Base-by-base conservation (phyloP, 805 yeast species). In the Saccharomycopsis microspora region DNA sequence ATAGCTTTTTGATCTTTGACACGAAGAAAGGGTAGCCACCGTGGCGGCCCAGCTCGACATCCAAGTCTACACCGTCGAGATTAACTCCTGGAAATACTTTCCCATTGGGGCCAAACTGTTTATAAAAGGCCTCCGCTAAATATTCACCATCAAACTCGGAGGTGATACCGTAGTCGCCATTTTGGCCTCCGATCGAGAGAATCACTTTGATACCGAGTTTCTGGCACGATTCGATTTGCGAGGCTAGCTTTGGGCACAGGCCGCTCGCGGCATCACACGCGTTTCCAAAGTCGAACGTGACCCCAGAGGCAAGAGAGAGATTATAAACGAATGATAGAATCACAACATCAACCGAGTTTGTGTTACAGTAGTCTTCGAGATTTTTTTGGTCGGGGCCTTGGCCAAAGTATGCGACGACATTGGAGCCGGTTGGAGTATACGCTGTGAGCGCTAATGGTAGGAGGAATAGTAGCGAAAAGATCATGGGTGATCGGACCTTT, bases 61-160 rank as follows among this genome's bases (percentile, higher is more conserved):
- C 97, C 53, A 89, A 80, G 63, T 89, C 97, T 60, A 88, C 87
- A 19, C 97, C 97, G 64, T 90, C 97, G 40, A 89, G 70, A 28
- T 80, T 63, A 1, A 94, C 70, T 55, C 68, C 74, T 50, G 78
- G 83, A 55, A 81, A 78, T 47, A 44, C 41, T 5, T 42, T 33
- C 5, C 50, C 50, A 10, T 33, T 29, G 5, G 44, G 35, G 4
- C 51, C 51, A 19, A 48, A 48, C 42, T 35, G 32, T 7, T 43
- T 11, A 35, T 44, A 45, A 11, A 48, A 39, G 9, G 31, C 35
- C 5, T 34, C 38, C 11, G 48, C 51, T 31, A 48, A 33, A 4
- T 36, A 27, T n/a, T 37, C 30, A 4, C 44, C 51, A 19, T 44
- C 49, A 11, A 39, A 33, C 6, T 29, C 30, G 11, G 32, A 11